Conservation (phyloP, 2,329 filamentous ascomycete species). For the Colletotrichum sp. region DNA sequence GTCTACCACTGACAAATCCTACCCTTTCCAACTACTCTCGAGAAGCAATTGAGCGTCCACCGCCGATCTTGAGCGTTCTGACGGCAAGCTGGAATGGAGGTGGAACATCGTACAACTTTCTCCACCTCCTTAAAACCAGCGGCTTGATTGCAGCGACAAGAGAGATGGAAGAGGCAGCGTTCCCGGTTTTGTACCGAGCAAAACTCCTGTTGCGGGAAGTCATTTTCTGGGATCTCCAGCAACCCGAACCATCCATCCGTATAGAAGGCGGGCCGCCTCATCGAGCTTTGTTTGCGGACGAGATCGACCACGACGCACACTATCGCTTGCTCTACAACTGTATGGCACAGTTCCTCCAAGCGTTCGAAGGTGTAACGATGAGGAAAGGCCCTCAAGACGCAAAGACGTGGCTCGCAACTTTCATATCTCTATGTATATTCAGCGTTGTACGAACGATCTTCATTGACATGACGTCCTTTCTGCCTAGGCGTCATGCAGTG, state of each 20-base stretch:
- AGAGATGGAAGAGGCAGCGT: constrained; percentile 51
- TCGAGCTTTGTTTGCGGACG: constrained; percentile 35
- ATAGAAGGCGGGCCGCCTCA: constrained; percentile 27
- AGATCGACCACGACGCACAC: constrained; percentile 52
- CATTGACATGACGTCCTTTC: constrained; percentile 45
- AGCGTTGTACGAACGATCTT: constrained; percentile 59
- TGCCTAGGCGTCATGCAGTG: constrained; percentile 20
- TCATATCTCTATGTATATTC: constrained; percentile 64
- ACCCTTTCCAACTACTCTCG: constrained; percentile 41
- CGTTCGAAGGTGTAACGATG: constrained; percentile 53
- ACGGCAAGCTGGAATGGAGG: constrained; percentile 57
- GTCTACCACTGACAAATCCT: constrained; percentile 41
- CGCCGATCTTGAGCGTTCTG: constrained; percentile 55
- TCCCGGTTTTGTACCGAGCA: constrained; percentile 57
- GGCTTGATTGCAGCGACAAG: constrained; percentile 54
- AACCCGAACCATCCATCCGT: constrained; percentile 50
- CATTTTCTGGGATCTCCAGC: constrained; percentile 58
- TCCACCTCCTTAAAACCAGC: constrained; percentile 56
- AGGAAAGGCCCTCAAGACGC: constrained; percentile 42
- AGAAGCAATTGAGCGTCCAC: constrained; percentile 44
- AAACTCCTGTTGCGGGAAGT: constrained; percentile 62
- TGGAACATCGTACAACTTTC: constrained; percentile 55
- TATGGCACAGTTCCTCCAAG: constrained; percentile 56
- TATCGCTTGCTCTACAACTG: constrained; percentile 55
- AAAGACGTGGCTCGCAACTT: constrained; percentile 55